These are phyloP conservation scores for Annulohypoxylon bovei DNA, from an alignment of 495 filamentous ascomycete genomes.

Conservation along the genomic window DNA sequence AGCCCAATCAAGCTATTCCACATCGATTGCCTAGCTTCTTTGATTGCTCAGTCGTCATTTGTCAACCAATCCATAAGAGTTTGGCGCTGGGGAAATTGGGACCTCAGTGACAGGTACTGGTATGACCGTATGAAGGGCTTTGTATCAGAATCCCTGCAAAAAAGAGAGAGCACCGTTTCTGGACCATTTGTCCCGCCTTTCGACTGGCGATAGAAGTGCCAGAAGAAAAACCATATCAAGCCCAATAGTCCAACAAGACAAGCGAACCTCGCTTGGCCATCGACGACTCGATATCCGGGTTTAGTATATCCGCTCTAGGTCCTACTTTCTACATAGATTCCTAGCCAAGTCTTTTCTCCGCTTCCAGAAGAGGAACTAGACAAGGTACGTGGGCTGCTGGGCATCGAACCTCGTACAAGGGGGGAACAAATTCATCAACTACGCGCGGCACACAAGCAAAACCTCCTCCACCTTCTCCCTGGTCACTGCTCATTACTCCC, in stretches of 20 bases:
- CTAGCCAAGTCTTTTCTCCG: constrained; percentile 36
- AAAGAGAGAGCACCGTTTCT: constrained; percentile 13
- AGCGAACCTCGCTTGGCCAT: constrained; percentile 11
- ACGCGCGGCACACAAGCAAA: constrained; percentile 41
- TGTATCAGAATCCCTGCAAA: constrained; percentile 35
- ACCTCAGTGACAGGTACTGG: neutral
- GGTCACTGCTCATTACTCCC: neutral
- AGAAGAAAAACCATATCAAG: constrained; percentile 20
- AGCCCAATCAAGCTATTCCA: constrained; percentile 29
- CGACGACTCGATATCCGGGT: constrained; percentile 26
- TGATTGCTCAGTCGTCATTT: constrained; percentile 24
- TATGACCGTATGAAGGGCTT: constrained; percentile 10
- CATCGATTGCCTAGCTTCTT: constrained; percentile 19
- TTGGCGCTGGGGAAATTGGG: constrained; percentile 28
- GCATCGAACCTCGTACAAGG: constrained; percentile 26
- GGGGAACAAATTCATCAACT: constrained; percentile 18
- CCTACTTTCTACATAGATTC: neutral
- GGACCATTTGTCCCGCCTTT: constrained; percentile 15
- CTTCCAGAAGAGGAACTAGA: constrained; percentile 29
- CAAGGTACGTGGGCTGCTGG: constrained; percentile 25
- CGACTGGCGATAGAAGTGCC: constrained; percentile 8
- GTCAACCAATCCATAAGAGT: constrained; percentile 30
- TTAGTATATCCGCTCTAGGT: constrained; percentile 5
- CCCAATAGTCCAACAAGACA: constrained; percentile 9
- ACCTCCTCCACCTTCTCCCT: constrained; percentile 12